Evolutionary conservation across 257 asterid species (phyloP).

Genomic region (Pogostemon cablin): DNA sequence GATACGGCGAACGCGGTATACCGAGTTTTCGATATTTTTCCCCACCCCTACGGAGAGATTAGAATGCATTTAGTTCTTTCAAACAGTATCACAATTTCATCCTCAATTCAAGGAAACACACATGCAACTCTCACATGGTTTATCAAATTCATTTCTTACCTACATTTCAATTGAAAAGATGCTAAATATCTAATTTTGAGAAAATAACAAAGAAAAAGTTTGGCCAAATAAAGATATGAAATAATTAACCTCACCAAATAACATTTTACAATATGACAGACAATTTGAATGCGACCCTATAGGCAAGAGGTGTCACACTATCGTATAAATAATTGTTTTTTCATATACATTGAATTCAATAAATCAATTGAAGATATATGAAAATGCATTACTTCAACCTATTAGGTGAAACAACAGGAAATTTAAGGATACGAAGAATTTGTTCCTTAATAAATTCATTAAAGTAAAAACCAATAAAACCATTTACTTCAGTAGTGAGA

Average conservation of each 20-base stretch:
- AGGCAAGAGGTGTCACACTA: slow-evolving; percentile 7
- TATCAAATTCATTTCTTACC: too few species aligned
- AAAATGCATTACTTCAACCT: slow-evolving; percentile 13
- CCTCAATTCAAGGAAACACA: too few species aligned
- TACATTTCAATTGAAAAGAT: too few species aligned
- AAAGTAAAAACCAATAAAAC: slow-evolving; percentile 6
- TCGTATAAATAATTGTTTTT: neutral
- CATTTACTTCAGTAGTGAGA: slow-evolving; percentile 54
- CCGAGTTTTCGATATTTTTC: too few species aligned
- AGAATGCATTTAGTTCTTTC: too few species aligned
- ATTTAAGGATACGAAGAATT: slow-evolving; percentile 38
- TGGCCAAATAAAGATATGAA: neutral
- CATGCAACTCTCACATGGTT: too few species aligned
- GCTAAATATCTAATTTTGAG: neutral
- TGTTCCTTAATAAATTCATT: slow-evolving; percentile 7
- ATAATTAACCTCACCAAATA: neutral
- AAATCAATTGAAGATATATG: slow-evolving; percentile 7
- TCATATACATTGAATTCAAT: slow-evolving; percentile 2
- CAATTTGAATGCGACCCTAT: neutral
- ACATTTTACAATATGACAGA: neutral
- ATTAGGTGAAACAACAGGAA: slow-evolving; percentile 19
- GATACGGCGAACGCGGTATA: too few species aligned
- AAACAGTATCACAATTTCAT: too few species aligned
- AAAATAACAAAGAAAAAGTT: neutral
- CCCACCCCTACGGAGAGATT: too few species aligned